Evolutionary conservation across 768 basidiomycete genomes (phyloP).

Genomic region (Leccinellum albellum): DNA sequence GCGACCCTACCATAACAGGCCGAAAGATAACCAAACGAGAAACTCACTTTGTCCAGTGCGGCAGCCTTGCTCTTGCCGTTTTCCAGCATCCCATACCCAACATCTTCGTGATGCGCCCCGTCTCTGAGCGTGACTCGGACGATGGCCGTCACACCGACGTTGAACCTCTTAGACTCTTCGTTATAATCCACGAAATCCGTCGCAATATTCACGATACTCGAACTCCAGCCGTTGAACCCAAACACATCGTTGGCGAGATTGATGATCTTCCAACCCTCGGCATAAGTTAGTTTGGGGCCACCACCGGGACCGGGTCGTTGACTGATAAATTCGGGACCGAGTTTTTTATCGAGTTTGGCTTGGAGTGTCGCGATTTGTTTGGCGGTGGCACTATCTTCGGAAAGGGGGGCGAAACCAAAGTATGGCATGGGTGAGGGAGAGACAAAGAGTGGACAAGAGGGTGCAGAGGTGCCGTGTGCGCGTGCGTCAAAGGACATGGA

Average conservation of each 20-base stretch:
- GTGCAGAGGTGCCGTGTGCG: slow-evolving; percentile 44
- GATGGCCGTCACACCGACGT: slow-evolving; percentile 77
- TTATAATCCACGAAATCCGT: slow-evolving; percentile 78
- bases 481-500: slow-evolving; percentile 58
- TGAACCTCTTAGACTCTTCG: slow-evolving; percentile 62
- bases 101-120: slow-evolving; percentile 88
- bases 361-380: slow-evolving; percentile 64
- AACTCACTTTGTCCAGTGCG: slow-evolving; percentile 85
- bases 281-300: slow-evolving; percentile 86
- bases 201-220: slow-evolving; percentile 66
- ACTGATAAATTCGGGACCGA: slow-evolving; percentile 93
- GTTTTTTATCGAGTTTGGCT: slow-evolving; percentile 76
- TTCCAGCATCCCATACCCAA: slow-evolving; percentile 86
- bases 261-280: slow-evolving; percentile 97
- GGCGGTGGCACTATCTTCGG: slow-evolving; percentile 57
- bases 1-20: neutral
- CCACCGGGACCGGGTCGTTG: slow-evolving; percentile 85
- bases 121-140: slow-evolving; percentile 85
- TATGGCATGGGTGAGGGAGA: neutral
- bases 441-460: slow-evolving; percentile 3
- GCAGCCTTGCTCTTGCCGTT: slow-evolving; percentile 82
- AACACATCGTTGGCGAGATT: slow-evolving; percentile 98
- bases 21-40: neutral
- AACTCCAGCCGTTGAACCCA: slow-evolving; percentile 96
- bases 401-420: slow-evolving; percentile 28